Conservation (phyloP, 2,329 filamentous ascomycete species). For the Diaporthe velutina region DNA sequence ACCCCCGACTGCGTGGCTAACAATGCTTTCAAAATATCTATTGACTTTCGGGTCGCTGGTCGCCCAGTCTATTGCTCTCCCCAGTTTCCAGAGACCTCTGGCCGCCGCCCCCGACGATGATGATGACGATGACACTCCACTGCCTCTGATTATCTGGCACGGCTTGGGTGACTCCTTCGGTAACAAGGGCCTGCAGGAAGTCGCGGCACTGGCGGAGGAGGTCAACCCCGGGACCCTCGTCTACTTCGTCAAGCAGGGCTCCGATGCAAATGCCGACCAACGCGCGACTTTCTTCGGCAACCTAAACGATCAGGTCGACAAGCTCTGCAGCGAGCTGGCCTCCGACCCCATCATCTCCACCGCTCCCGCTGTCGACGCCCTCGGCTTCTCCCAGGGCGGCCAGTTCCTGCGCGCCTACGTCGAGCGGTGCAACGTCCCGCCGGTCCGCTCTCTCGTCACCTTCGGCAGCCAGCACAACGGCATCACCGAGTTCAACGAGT, state of each 20-base stretch:
- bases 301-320: slow-evolving; percentile 80
- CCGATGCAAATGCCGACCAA: slow-evolving; percentile 77
- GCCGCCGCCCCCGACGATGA: slow-evolving; percentile 46
- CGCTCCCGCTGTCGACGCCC: slow-evolving; percentile 86
- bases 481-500: slow-evolving; percentile 85
- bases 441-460: slow-evolving; percentile 83
- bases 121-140: slow-evolving; percentile 71
- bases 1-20: neutral
- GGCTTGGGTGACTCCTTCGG: slow-evolving; percentile 82
- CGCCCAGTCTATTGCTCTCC: slow-evolving; percentile 49
- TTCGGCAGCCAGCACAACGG: slow-evolving; percentile 95
- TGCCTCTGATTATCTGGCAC: slow-evolving; percentile 96
- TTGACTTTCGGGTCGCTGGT: slow-evolving; percentile 50
- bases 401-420: slow-evolving; percentile 95
- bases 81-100: slow-evolving; percentile 41
- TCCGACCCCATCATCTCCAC: slow-evolving; percentile 83
- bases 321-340: slow-evolving; percentile 83
- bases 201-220: slow-evolving; percentile 79
- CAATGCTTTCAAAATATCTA: slow-evolving; percentile 43
- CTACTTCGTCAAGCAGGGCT: slow-evolving; percentile 81
- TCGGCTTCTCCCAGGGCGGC: slow-evolving; percentile 96
- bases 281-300: slow-evolving; percentile 93
- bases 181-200: slow-evolving; percentile 78
- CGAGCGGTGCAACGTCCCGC: slow-evolving; percentile 85
- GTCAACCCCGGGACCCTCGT: slow-evolving; percentile 87